These are phyloP conservation scores for Lepiota venenata DNA, from an alignment of 768 basidiomycete genomes.

Conservation along the genomic window DNA sequence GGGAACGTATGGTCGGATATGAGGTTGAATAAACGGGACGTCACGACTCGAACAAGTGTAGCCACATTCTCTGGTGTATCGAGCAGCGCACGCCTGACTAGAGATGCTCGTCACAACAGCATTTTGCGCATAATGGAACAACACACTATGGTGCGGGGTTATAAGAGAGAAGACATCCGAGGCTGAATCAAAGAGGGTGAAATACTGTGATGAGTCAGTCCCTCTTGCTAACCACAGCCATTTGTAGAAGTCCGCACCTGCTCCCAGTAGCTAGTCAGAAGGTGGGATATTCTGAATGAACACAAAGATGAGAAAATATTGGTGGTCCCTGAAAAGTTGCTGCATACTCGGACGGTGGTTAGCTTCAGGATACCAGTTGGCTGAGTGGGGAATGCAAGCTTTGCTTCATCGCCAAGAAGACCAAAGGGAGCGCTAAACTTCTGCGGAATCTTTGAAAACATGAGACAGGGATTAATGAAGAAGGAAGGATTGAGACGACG, in stretches of 20 bases:
- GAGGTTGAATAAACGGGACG: constrained; percentile 67
- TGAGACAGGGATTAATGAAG: constrained; percentile 16
- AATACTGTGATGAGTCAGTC: constrained; percentile 49
- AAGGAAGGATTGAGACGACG: not conserved
- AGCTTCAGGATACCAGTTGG: constrained; percentile 78
- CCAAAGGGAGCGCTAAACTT: constrained; percentile 73
- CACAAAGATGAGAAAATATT: constrained; percentile 2
- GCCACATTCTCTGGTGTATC: constrained; percentile 86
- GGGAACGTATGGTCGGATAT: constrained; percentile 83
- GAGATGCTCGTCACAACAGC: constrained; percentile 13
- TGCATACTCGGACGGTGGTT: constrained; percentile 65
- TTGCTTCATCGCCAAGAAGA: constrained; percentile 82
- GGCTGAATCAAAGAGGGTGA: constrained; percentile 81
- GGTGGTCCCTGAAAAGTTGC: not conserved
- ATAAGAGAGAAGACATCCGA: constrained; percentile 91
- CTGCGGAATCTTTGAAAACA: constrained; percentile 74
- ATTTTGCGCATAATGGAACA: not conserved
- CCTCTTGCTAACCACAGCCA: not conserved
- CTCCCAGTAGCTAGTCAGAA: constrained; percentile 84
- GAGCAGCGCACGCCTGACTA: constrained; percentile 79
- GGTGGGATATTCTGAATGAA: constrained; percentile 62
- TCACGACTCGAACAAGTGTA: constrained; percentile 72
- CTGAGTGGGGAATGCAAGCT: constrained; percentile 84
- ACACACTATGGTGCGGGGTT: constrained; percentile 79
- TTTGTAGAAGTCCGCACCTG: constrained; percentile 50